Conservation (phyloP, 768 basidiomycete species). For the Amanita pallidorosea region DNA sequence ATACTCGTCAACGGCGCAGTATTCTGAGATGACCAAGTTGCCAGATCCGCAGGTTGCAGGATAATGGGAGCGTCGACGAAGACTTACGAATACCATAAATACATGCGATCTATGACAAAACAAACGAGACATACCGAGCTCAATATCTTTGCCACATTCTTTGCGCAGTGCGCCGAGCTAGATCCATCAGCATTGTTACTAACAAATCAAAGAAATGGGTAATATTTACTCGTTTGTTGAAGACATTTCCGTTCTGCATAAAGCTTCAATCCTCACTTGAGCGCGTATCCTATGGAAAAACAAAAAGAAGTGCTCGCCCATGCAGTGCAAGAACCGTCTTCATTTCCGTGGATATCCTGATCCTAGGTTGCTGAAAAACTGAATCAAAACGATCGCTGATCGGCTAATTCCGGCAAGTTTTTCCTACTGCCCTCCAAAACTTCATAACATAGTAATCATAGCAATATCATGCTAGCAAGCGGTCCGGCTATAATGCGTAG, state of each 20-base stretch:
- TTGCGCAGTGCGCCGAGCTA: constrained; percentile 70
- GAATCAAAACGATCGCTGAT: not conserved
- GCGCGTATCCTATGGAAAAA: not conserved
- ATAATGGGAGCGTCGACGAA: constrained; percentile 66
- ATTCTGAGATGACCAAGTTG: constrained; percentile 15
- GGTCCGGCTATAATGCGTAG: too few species aligned
- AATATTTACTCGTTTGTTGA: constrained; percentile 56
- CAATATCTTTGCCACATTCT: constrained; percentile 51
- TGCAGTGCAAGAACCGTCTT: constrained; percentile 29
- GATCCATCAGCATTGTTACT: not conserved
- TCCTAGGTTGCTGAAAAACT: not conserved
- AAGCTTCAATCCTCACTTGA: constrained; percentile 29
- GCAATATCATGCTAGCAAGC: too few species aligned
- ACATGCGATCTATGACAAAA: not conserved
- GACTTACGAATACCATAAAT: constrained; percentile 30
- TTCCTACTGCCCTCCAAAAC: too few species aligned
- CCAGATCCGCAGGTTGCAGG: constrained; percentile 54
- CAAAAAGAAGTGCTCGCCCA: constrained; percentile 19
- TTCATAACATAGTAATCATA: too few species aligned
- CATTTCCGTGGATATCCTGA: constrained; percentile 8
- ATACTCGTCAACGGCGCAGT: constrained; percentile 5
- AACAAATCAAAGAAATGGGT: not conserved
- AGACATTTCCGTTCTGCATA: constrained; percentile 59
- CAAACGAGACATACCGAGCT: constrained; percentile 37
- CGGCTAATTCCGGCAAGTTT: not conserved